Conservation (phyloP, 1,284 basidiomycete genomes). For the Heterobasidion occidentale region DNA sequence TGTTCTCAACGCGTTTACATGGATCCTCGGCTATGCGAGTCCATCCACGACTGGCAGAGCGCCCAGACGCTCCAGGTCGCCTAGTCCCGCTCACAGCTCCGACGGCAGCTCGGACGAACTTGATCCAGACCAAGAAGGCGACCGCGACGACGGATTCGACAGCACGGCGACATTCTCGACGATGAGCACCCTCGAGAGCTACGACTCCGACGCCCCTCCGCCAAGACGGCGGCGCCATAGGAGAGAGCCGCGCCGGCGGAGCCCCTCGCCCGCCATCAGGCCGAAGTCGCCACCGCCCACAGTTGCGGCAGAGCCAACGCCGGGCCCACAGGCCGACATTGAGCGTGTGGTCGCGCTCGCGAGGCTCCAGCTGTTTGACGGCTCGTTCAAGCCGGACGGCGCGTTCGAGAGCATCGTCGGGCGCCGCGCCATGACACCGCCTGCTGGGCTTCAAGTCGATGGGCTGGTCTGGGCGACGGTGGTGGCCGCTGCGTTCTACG, state of each 20-base stretch:
- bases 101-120: not conserved
- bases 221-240: not conserved
- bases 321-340: not conserved
- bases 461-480: conserved; percentile 31
- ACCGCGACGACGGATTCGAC: conserved; percentile 19
- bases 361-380: conserved; percentile 33
- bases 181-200: conserved; percentile 35
- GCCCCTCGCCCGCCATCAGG: conserved; percentile 23
- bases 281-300: not conserved
- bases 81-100: not conserved
- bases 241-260: conserved; percentile 6
- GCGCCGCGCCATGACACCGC: conserved; percentile 17
- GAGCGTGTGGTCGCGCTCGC: conserved; percentile 22
- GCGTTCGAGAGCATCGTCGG: conserved; percentile 24
- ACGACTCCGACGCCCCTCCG: not conserved
- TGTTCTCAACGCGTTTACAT: not conserved
- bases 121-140: conserved; percentile 1
- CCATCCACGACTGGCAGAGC: not conserved
- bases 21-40: not conserved
- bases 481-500: conserved; percentile 31
- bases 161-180: conserved; percentile 35
- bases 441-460: conserved; percentile 13
- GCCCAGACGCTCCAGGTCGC: not conserved
- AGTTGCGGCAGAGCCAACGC: not conserved
- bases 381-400: conserved; percentile 31